Base-by-base conservation (phyloP, 306 rosid species). In the Acacia crassicarpa region DNA sequence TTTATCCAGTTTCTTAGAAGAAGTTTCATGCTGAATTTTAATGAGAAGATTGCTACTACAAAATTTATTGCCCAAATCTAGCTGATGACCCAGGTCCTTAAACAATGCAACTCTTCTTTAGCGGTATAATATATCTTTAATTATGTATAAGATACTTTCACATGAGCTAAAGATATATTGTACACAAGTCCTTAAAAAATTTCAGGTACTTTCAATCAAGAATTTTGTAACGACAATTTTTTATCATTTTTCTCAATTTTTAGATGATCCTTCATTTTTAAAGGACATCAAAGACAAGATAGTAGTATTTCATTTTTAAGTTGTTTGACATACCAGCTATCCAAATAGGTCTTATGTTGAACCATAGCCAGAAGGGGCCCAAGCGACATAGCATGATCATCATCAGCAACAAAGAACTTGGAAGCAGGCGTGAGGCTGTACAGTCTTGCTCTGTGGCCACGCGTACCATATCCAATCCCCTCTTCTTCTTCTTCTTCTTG, bases 371-470 rank as follows among this genome's bases (percentile, higher is more conserved):
- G 8, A 14, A 70, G 32, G 8, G 56, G 75, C 5, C 56, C 56
- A 14, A 70, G 16, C 11, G 75, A 43, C 75, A 22, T 70, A 0
- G 33, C 54, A 19, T 35, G 35, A 25, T 62, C 72, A 67, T 22
- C 48, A 33, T 67, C 72, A 38, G 15, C 15, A 67, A 41, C 48
- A 12, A 67, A 67, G 27, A 67, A 67, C 72, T 17, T 67, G 32
- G 75, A 67, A 8, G 68, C 75, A 22, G 56, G 54, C 0, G 75
- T 10, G n/a, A 70, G 75, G 35, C 75, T 70, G 15, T 70, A 70
- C 54, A 70, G 11, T 22, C 56, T 43, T 0, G 27, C 67, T 27
- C 67, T 62, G 67, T 25, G 40, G 0, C 33, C 35, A 20, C 9
- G 2, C 38, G 19, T 13, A 62, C 38, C 15, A 0, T 4, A 62